Evolutionary conservation across 768 basidiomycete genomes (phyloP), one percentile per base, ranked within the genome.

Genomic region (Pleurotus djamor): DNA sequence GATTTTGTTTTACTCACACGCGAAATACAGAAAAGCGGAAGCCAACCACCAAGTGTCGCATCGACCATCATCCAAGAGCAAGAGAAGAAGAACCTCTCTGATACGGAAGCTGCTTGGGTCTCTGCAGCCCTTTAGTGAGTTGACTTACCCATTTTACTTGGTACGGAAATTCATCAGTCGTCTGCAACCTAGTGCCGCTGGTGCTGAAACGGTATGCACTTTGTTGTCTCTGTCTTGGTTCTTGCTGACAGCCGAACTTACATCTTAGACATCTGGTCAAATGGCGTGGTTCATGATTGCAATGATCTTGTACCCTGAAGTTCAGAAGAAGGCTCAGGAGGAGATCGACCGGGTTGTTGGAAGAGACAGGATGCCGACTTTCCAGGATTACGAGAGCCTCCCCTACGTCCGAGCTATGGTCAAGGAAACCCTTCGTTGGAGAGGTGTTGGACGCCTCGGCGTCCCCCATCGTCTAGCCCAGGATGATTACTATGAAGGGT

Each of bases 401-500:
- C 61, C 62, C 2, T 69, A 67, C 44, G 59, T 71, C 32, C 60
- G 59, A 4, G 67, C 65, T 5, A 43, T 68, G 37, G 63, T 69
- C 5, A 69, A 66, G 48, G 71, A 72, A 52, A 58, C 61, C 17
- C 34, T 63, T 7, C 47, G 70, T 8, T 67, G 66, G 66, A 52
- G 52, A 10, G 55, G 57, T 33, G 61, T 63, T 33, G 59, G 36
- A 14, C 64, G 64, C 7, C 35, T 60, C 8, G 70, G 72, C 12
- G 57, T 58, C 17, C 45, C 57, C 34, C 57, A 49, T 36, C 44
- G 57, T 17, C 33, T 49, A 63, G 47, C 47, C 14, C 35, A 69
- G 47, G 72, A 77, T 36, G 71, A 74, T 45, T 66, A 70, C n/a
- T 74, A 73, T 52, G 45, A 64, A n/a, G 72, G 71, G 5, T 68